phyloP scores from a whole-genome alignment of 148 eudicot species.

The Vaccinium corymbosum region DNA sequence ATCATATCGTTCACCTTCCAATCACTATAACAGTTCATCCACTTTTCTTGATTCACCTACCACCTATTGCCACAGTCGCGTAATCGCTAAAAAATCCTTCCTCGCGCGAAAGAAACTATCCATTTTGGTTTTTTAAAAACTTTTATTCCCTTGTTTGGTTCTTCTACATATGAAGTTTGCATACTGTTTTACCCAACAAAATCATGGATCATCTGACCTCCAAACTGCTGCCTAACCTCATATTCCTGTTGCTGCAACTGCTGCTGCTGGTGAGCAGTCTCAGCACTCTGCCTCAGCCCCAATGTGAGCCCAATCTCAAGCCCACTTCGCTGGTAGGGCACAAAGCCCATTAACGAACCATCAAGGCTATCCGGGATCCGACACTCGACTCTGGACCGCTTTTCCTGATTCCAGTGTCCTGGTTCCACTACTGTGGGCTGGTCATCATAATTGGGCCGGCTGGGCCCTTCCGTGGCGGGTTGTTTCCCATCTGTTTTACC shows the following conservation, averaged over 20 bases:
- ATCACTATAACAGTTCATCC: background rate
- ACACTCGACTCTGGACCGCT: conserved; percentile 39
- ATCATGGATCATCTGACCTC: conserved; percentile 52
- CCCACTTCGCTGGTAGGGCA: conserved; percentile 43
- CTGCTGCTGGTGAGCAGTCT: conserved; percentile 34
- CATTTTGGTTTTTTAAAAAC: background rate
- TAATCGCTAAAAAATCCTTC: background rate
- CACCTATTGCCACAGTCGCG: background rate
- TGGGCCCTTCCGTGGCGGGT: conserved; percentile 7
- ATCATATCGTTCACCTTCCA: background rate
- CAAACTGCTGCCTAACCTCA: conserved; percentile 43
- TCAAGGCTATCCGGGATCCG: conserved; percentile 36
- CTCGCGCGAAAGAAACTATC: background rate
- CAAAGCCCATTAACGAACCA: conserved; percentile 35
- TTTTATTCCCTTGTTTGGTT: background rate
- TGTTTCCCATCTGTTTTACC: conserved; percentile 15
- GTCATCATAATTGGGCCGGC: conserved; percentile 17
- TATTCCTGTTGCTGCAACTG: conserved; percentile 37
- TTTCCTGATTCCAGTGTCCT: conserved; percentile 36
- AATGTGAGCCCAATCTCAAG: conserved; percentile 56
- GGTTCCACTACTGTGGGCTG: conserved; percentile 19
- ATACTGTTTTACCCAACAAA: conserved; percentile 33
- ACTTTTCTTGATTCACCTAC: background rate
- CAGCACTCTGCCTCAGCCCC: conserved; percentile 67
- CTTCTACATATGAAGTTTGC: background rate